Conservation (phyloP, 2,329 filamentous ascomycete genomes). For the Ophiocordyceps australis region DNA sequence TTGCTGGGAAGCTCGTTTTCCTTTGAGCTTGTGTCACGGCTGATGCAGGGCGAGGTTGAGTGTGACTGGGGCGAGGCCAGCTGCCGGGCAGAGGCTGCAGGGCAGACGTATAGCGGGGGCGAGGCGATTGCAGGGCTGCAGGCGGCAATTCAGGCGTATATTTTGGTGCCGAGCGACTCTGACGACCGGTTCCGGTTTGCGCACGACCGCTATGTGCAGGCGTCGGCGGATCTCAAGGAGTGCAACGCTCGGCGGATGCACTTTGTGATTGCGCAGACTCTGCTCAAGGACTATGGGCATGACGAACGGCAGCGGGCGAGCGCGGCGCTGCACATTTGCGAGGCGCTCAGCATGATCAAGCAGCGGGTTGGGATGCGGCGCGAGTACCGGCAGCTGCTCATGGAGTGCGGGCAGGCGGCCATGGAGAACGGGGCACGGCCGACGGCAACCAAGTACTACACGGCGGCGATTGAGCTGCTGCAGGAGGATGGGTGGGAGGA, state of each 20-base stretch:
- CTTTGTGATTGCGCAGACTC: constrained; percentile 67
- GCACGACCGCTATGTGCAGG: constrained; percentile 74
- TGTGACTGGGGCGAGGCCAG: constrained; percentile 29
- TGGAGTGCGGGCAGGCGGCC: constrained; percentile 60
- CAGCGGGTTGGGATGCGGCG: constrained; percentile 38
- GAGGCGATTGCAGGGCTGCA: constrained; percentile 68
- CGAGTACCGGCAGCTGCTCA: constrained; percentile 58
- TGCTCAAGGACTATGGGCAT: constrained; percentile 51
- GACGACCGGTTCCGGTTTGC: constrained; percentile 80
- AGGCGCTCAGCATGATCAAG: constrained; percentile 59
- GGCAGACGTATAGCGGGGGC: constrained; percentile 33
- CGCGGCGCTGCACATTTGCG: constrained; percentile 66
- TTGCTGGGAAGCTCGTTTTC: constrained; percentile 70
- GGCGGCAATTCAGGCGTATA: constrained; percentile 58
- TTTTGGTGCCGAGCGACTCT: constrained; percentile 64
- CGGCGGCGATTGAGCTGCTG: constrained; percentile 57
- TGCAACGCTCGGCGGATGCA: constrained; percentile 67
- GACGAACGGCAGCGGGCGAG: constrained; percentile 50
- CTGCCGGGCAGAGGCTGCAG: constrained; percentile 7
- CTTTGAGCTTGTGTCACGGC: constrained; percentile 59
- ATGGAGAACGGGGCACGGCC: constrained; percentile 68
- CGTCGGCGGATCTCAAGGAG: constrained; percentile 51
- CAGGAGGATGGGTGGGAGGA: constrained; percentile 66
- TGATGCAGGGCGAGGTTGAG: constrained; percentile 60
- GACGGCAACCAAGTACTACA: constrained; percentile 70